Evolutionary conservation across 2,329 filamentous ascomycete species (phyloP), one percentile per base, ranked within the genome.

Genomic region (Arachnomyces sp.): DNA sequence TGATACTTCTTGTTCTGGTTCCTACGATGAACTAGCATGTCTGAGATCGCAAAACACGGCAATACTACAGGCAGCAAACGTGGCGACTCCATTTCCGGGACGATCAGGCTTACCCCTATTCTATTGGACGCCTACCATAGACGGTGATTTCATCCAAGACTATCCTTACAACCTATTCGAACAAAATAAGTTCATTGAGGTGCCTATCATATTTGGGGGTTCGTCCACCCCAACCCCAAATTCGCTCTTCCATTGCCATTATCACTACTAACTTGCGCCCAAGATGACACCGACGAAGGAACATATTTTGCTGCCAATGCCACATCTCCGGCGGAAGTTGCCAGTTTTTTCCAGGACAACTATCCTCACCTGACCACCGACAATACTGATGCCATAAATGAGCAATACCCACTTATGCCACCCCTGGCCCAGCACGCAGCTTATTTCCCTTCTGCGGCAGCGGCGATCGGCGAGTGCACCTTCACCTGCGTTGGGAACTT

Each of bases 101-200:
- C 61, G 60, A 54, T 3, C 9, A 46, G 53, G 34, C 3, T 7
- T 35, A 3, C 74, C 75, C 0, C 43, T 69, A 0, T 78, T 69
- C 54, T 73, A 72, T 60, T 80, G 72, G 61, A 63, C 69, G 5
- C 74, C 76, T 0, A 67, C 72, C 1, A 54, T 80, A 2, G 78
- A 82, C 46, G 65, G 68, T 2, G 65, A 69, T n/a, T 55, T 80
- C 11, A 60, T 78, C 3, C 57, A 53, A 0, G 71, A 75, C 42
- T 61, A 67, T 12, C 69, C 74, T 0, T 77, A 78, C 45, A 63
- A 56, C 1, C 51, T 67, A 1, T 76, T 74, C 37, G 52, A 55
- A 2, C 35, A 68, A 12, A 75, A 73, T 0, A 67, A 66, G 5
- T 75, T 77, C 54, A 56, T 77, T 44, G 65, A 66, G 17, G 67